Conservation (phyloP, 257 asterid genomes). For the Hygrophila difformis region DNA sequence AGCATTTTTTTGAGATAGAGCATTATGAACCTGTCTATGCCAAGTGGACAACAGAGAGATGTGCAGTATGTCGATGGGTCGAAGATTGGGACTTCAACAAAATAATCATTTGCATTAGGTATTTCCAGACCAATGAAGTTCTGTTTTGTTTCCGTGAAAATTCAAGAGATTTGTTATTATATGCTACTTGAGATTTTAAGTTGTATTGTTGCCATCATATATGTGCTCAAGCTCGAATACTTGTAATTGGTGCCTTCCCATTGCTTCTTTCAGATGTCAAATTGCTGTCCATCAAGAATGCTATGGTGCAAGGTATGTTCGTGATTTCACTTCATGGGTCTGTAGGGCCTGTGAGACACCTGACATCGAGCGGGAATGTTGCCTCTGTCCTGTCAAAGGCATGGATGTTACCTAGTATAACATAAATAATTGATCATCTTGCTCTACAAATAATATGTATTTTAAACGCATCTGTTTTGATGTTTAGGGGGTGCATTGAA, state of each 20-base stretch:
- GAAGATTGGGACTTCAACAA: slow-evolving; percentile 99
- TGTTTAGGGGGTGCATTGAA: slow-evolving; percentile 87
- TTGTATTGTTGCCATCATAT: background rate
- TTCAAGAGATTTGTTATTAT: background rate
- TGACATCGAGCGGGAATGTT: slow-evolving; percentile 84
- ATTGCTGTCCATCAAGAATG: slow-evolving; percentile 99
- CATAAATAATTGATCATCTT: background rate
- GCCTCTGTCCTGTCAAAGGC: slow-evolving; percentile 99
- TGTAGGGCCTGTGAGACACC: slow-evolving; percentile 97
- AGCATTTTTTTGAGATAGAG: slow-evolving; percentile 37
- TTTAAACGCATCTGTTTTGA: background rate
- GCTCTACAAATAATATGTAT: too few species aligned
- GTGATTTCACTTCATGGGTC: slow-evolving; percentile 96
- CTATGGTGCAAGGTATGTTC: slow-evolving; percentile 91
- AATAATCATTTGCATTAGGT: slow-evolving; percentile 67
- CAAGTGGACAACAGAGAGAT: slow-evolving; percentile 98
- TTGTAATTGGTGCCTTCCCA: background rate
- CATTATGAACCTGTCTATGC: slow-evolving; percentile 83
- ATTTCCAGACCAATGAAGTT: slow-evolving; percentile 12
- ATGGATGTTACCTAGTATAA: slow-evolving; percentile 15
- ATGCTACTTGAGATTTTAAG: slow-evolving; percentile 10
- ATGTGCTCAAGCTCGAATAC: too few species aligned
- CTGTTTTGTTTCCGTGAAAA: slow-evolving; percentile 3
- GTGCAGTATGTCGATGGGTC: slow-evolving; percentile 99
- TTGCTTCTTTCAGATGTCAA: slow-evolving; percentile 63